Percentiles rank a stretch among this genome's conserved stretches.
These are phyloP conservation scores for Dorcoceras hygrometricum DNA, from an alignment of 257 asterid genomes.

Conservation along the genomic window DNA sequence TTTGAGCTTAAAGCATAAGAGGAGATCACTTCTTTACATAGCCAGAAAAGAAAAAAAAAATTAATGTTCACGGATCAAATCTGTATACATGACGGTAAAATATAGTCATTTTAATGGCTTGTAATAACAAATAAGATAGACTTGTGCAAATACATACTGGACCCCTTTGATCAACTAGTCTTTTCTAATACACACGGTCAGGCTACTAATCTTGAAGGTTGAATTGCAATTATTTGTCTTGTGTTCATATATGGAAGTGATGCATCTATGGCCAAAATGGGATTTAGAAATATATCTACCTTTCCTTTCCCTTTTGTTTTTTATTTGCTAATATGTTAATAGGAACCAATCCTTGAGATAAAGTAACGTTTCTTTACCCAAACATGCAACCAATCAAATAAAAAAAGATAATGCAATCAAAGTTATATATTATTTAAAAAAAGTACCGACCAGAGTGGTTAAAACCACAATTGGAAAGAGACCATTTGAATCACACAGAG, in stretches of 20 bases:
- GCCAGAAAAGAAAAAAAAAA: constrained; percentile 1
- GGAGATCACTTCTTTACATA: not conserved
- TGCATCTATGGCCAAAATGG: not conserved
- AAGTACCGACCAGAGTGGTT: too few relatives aligned
- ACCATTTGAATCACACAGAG: not conserved
- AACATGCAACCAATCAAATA: not conserved
- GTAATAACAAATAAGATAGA: not conserved
- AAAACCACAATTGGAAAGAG: not conserved
- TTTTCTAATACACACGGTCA: not conserved
- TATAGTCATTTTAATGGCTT: constrained; percentile 1
- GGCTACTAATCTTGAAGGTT: constrained; percentile 15
- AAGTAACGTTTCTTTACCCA: not conserved
- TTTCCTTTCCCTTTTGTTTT: not conserved
- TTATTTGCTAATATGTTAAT: not conserved
- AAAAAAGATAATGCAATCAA: not conserved
- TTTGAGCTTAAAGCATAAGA: constrained; percentile 20
- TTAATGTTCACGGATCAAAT: not conserved
- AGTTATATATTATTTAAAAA: too few relatives aligned
- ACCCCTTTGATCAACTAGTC: not conserved
- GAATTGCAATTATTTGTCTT: constrained; percentile 13
- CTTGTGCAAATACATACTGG: constrained; percentile 4
- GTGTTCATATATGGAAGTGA: constrained; percentile 6
- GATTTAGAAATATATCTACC: not conserved
- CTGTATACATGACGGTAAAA: constrained; percentile 5
- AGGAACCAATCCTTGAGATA: not conserved